Evolutionary conservation across 2,329 filamentous ascomycete species (phyloP).

Genomic region (Fusarium sp.): DNA sequence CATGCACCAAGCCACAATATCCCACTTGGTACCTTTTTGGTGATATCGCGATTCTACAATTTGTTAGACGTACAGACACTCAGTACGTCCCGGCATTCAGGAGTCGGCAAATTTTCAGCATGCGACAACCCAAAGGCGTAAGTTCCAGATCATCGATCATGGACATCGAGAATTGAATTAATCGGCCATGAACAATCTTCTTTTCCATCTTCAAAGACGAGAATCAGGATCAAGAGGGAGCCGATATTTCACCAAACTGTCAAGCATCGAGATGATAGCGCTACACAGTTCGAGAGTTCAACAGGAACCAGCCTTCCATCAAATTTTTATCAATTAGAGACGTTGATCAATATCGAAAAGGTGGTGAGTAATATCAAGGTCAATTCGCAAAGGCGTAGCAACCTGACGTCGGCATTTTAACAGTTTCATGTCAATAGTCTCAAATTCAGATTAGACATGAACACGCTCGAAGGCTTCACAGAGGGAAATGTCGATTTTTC

Average conservation of each 20-base stretch:
- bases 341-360: background rate
- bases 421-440: background rate
- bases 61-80: background rate
- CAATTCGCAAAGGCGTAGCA: background rate
- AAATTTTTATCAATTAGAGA: background rate
- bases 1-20: background rate
- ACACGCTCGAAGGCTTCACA: slow-evolving; percentile 28
- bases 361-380: background rate
- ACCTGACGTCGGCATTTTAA: background rate
- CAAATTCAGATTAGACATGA: background rate
- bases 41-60: background rate
- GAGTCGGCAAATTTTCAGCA: background rate
- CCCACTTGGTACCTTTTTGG: background rate
- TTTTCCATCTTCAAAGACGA: background rate
- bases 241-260: background rate
- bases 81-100: no score
- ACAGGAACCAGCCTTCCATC: background rate
- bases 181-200: background rate
- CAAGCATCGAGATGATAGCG: background rate
- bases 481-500: background rate
- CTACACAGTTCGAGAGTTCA: background rate
- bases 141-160: background rate
- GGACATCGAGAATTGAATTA: no score
- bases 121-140: background rate
- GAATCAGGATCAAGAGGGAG: background rate